phyloP scores from a whole-genome alignment of 2,329 filamentous ascomycete species.

The Neofusicoccum parvum region DNA sequence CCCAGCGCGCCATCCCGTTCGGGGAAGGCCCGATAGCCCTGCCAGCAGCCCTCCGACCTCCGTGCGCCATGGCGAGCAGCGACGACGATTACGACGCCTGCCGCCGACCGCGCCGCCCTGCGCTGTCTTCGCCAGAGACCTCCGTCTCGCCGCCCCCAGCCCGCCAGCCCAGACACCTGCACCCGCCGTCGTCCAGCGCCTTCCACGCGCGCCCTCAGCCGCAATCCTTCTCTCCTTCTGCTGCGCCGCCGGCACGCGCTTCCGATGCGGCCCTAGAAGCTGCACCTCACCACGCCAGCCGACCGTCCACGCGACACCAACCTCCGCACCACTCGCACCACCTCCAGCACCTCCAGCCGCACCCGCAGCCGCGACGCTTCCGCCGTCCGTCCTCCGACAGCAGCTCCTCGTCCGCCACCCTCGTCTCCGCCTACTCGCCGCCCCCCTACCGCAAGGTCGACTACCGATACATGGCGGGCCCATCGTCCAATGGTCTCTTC shows the following conservation, averaged over 20 bases:
- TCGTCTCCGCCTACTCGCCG: conserved; percentile 11
- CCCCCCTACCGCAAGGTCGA: not conserved
- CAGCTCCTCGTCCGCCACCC: conserved; percentile 17
- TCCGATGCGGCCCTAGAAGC: not conserved
- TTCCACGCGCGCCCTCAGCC: not conserved
- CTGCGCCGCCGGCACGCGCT: conserved; percentile 4
- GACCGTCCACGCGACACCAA: not conserved
- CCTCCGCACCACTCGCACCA: not conserved
- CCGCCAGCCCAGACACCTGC: not conserved
- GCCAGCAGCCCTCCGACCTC: not conserved
- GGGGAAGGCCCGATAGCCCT: not conserved
- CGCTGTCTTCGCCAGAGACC: not conserved
- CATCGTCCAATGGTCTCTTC: conserved; percentile 11
- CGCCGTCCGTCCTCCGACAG: conserved; percentile 8
- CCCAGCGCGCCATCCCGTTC: not conserved
- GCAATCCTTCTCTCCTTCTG: not conserved
- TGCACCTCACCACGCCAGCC: not conserved
- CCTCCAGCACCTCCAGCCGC: not conserved
- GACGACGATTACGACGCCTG: not conserved
- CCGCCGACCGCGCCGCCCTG: not conserved
- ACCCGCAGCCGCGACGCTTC: not conserved
- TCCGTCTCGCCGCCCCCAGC: not conserved
- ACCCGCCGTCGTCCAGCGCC: not conserved
- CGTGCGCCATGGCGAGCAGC: not conserved
- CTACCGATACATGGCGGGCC: conserved; percentile 19